Evolutionary conservation across 352 stramenopile species (phyloP), one percentile per base, ranked within the genome.

Genomic region (Phytophthora foliorum): DNA sequence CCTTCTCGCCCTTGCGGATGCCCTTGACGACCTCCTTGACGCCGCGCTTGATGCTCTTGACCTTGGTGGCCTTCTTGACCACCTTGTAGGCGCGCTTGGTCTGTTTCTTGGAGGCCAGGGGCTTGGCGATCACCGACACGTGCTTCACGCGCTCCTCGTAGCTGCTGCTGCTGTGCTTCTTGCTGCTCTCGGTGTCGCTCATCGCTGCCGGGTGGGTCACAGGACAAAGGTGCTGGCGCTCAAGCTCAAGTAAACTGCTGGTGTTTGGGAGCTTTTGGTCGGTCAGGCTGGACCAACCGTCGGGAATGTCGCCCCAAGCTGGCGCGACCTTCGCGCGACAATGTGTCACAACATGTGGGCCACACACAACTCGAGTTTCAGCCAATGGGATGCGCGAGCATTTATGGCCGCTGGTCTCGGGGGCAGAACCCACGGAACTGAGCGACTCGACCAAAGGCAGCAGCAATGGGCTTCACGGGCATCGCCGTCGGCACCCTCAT

Each of bases 11-110:
- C 80, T 98, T 98, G 62, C 92, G 93, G 56, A 99, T 90, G 58
- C 89, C 97, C 84, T 99, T 99, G 66, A 99, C 97, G 14, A 99
- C 97, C 85, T 99, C 98, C 81, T 99, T 99, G 31, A 99, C 98
- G 46, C 98, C 98, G 63, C 98, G 89, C 69, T 98, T 97, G 57
- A 99, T 97, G 67, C 89, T 90, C 86, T 99, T 99, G 60, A 93
- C 90, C 70, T 97, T 94, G 59, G 94, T 94, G 46, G 97, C 97
- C 75, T 98, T 98, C 80, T 98, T 98, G 17, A 98, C 88, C 16
- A 98, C 77, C 72, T 98, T 98, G 77, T 98, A 97, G 41, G 86
- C 81, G 57, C 92, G 93, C 86, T 98, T 98, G 50, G 90, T 95
- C 68, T 97, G 85, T 80, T 99, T 99, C 85, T 99, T 99, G 57